Evolutionary conservation across 2,329 filamentous ascomycete genomes (phyloP).

Genomic region (Aspergillus fijiensis): DNA sequence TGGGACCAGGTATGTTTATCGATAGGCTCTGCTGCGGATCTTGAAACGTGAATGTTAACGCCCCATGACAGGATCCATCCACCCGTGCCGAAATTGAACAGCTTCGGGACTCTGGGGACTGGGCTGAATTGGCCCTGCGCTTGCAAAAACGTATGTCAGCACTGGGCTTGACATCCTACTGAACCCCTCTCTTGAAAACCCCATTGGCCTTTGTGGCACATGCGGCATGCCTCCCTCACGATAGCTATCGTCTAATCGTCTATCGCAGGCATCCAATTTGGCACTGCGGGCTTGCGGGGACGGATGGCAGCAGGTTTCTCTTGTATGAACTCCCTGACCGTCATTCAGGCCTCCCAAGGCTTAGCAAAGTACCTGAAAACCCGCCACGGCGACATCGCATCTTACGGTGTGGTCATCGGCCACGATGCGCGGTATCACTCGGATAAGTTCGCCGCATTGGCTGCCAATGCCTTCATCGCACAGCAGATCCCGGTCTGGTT

Average conservation of each 20-base stretch:
- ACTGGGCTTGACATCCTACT: not conserved
- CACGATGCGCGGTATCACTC: conserved; percentile 65
- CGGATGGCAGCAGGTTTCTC: conserved; percentile 66
- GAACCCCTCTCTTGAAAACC: too few relatives aligned
- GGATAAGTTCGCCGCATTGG: conserved; percentile 58
- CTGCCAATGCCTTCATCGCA: conserved; percentile 59
- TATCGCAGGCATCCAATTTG: conserved; percentile 55
- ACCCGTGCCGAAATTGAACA: conserved; percentile 57
- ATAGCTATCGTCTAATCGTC: conserved; percentile 9
- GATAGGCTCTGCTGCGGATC: not conserved
- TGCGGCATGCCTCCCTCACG: not conserved
- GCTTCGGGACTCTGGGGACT: conserved; percentile 48
- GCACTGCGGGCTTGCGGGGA: conserved; percentile 62
- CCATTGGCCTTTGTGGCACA: not conserved
- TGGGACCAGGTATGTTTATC: conserved; percentile 49
- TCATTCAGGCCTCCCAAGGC: conserved; percentile 65
- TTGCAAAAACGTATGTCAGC: conserved; percentile 49
- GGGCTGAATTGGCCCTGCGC: conserved; percentile 52
- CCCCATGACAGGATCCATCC: conserved; percentile 43
- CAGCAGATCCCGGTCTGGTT: conserved; percentile 60
- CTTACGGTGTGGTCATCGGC: conserved; percentile 58
- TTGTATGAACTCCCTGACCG: conserved; percentile 59
- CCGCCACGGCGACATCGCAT: conserved; percentile 43
- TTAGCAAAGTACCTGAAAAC: conserved; percentile 59
- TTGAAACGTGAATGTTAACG: conserved; percentile 8